Evolutionary conservation across 2,329 filamentous ascomycete genomes (phyloP), one percentile per base, ranked within the genome.

Genomic region (Penicillium sp.): DNA sequence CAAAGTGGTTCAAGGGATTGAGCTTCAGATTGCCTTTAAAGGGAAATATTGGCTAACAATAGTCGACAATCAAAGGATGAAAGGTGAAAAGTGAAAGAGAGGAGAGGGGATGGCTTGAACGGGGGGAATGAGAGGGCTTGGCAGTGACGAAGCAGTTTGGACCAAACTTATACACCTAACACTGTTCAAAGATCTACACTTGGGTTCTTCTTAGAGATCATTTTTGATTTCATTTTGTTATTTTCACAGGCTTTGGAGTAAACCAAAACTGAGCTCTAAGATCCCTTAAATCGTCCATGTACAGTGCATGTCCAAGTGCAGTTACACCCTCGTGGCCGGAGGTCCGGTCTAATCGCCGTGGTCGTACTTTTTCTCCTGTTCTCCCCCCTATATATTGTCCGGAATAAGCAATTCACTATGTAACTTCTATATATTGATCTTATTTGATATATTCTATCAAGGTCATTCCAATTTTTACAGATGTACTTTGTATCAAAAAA

Each of bases 81-180:
- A 52, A 48, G 52, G 43, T 54, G 52, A 56, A 50, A 59, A 54
- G 50, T 50, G 56, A 47, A 51, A 55, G 48, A 40, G 52, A 54
- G 52, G 46, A 57, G 61, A 57, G 64, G 60, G 60, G 59, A 64
- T 67, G 65, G 65, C 64, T 66, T 55, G 64, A 67, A 62, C 60
- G 62, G 64, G 65, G 62, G 55, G 40, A 45, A 21, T 33, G 17
- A 46, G 53, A 49, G 56, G 64, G 56, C 65, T 67, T 67, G 66
- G 65, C 66, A 66, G 64, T 67, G 66, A 67, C 60, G 65, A 67
- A 65, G 65, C 65, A 35, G 50, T 33, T 53, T 47, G 42, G 13
- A 37, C 50, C 48, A 43, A 57, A 57, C 42, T 54, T 47, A 27
- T 47, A 54, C 35, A 40, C 15, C 23, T 23, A 19, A 5, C 38